phyloP scores from a whole-genome alignment of 1,284 basidiomycete genomes.

The Blastosporella zonata region DNA sequence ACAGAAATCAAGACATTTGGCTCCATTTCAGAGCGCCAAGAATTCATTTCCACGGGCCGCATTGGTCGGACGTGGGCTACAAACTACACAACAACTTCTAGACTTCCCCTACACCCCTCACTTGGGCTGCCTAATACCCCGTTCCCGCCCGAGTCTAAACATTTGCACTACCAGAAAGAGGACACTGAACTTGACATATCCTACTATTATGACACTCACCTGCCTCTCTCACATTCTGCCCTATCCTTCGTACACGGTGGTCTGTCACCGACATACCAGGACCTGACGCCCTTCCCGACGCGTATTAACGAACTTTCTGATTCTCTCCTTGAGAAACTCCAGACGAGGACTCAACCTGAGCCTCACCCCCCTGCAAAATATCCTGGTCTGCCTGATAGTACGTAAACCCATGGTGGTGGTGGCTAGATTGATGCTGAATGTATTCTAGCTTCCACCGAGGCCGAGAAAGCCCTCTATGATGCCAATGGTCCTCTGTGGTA shows the following conservation, averaged over 20 bases:
- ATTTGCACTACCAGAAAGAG: constrained; percentile 34
- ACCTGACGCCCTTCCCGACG: constrained; percentile 77
- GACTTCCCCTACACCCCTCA: constrained; percentile 73
- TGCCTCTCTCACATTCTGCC: constrained; percentile 69
- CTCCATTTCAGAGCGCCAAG: constrained; percentile 64
- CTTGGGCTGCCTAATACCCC: constrained; percentile 72
- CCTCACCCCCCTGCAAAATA: constrained; percentile 83
- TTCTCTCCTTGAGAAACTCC: constrained; percentile 64
- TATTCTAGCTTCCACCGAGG: constrained; percentile 53
- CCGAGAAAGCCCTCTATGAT: constrained; percentile 72
- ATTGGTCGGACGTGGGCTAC: constrained; percentile 82
- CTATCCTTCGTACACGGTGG: constrained; percentile 89
- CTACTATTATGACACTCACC: constrained; percentile 23
- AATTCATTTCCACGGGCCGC: constrained; percentile 69
- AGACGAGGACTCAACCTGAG: constrained; percentile 58
- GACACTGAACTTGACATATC: constrained; percentile 18
- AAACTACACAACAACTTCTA: constrained; percentile 83
- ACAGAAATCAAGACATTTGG: constrained; percentile 82
- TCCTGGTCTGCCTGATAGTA: constrained; percentile 65
- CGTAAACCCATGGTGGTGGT: constrained; percentile 3
- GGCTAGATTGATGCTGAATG: constrained; percentile 23
- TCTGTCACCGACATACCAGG: constrained; percentile 68
- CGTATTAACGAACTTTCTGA: constrained; percentile 73
- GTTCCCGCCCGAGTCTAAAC: constrained; percentile 44
- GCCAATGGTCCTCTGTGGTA: constrained; percentile 87